Percentiles rank a stretch among this genome's conserved stretches.
Evolutionary conservation across 108 stramenopile genomes (phyloP).

Genomic region (Poteriospumella lacustris): DNA sequence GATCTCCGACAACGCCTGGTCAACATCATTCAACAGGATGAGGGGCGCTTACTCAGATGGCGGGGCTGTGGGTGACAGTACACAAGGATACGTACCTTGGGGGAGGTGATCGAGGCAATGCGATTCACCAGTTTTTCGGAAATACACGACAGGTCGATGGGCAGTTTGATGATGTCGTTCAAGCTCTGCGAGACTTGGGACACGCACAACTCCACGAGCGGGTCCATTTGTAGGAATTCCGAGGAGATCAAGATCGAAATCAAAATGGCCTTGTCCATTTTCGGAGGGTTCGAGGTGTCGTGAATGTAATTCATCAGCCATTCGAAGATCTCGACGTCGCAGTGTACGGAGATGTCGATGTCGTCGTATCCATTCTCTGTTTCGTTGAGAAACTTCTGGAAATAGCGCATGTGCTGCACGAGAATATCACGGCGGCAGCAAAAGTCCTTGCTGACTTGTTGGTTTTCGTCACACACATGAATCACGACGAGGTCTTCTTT

Average conservation of each 20-base stretch:
- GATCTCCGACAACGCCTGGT: slow-evolving; percentile 31
- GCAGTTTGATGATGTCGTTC: slow-evolving; percentile 43
- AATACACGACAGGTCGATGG: slow-evolving; percentile 51
- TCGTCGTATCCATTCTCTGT: slow-evolving; percentile 34
- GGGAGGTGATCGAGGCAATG: slow-evolving; percentile 35
- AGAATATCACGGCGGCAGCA: slow-evolving; percentile 41
- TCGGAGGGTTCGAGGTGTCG: neutral
- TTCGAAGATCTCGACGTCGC: slow-evolving; percentile 61
- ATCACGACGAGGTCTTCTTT: slow-evolving; percentile 46
- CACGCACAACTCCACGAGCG: slow-evolving; percentile 47
- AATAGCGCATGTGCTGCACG: slow-evolving; percentile 54
- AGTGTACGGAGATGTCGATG: slow-evolving; percentile 59
- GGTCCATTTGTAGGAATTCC: slow-evolving; percentile 59
- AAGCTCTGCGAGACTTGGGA: slow-evolving; percentile 44
- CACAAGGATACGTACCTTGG: neutral
- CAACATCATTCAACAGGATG: neutral
- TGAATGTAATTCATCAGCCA: slow-evolving; percentile 57
- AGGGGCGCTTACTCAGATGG: neutral
- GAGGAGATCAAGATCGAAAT: slow-evolving; percentile 56
- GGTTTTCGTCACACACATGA: slow-evolving; percentile 56
- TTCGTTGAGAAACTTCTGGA: slow-evolving; percentile 35
- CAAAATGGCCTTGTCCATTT: slow-evolving; percentile 32
- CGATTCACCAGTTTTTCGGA: slow-evolving; percentile 38
- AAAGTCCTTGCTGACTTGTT: slow-evolving; percentile 46
- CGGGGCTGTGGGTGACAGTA: neutral